Evolutionary conservation across 345 rosid species (phyloP), one percentile per base, ranked within the genome.

Genomic region (Psidium friedrichsthalianum): DNA sequence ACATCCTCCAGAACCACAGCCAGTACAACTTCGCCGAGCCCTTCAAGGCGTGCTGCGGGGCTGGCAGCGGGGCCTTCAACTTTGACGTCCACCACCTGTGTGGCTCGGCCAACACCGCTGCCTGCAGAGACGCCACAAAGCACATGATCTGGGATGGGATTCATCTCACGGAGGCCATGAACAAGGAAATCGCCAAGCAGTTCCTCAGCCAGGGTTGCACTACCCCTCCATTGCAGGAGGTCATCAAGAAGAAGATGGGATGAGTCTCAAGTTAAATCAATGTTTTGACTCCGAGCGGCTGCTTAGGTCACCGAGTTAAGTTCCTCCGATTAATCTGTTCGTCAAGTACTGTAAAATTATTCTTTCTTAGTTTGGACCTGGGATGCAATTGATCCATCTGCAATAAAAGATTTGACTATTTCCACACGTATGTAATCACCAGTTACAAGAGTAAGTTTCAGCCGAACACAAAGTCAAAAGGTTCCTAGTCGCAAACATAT

Each of bases 111-210:
- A 82, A 86, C 36, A 78, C 89, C 8, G 4, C 86, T 1, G 12
- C 88, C 9, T 93, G 93, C 89, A 54, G 2, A 15, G 84, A 89
- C 49, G 90, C 92, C 0, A 29, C 57, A 25, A 42, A 51, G 21
- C 82, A 49, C 82, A 83, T 91, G 82, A 85, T 64, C 69, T 90
- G 93, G 93, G 93, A 93, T 32, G 94, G 94, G 5, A 42, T 93
- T 82, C 94, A 90, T 86, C 87, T 89, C 86, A 93, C 93, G 5
- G 92, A 90, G 53, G 90, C 90, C 11, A 88, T 92, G 92, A 29
- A 90, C 76, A 25, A 27, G 36, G 74, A 84, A 0, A 10, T 92
- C 6, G 49, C 90, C 14, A 44, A 84, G n/a, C 86, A 90, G 86
- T 84, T 93, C 80, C 86, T 91, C 61, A 21, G 53, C 20, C 36